These are phyloP conservation scores for Thalassiosira livingstoniorum DNA, from an alignment of 352 stramenopile species.

Conservation along the genomic window DNA sequence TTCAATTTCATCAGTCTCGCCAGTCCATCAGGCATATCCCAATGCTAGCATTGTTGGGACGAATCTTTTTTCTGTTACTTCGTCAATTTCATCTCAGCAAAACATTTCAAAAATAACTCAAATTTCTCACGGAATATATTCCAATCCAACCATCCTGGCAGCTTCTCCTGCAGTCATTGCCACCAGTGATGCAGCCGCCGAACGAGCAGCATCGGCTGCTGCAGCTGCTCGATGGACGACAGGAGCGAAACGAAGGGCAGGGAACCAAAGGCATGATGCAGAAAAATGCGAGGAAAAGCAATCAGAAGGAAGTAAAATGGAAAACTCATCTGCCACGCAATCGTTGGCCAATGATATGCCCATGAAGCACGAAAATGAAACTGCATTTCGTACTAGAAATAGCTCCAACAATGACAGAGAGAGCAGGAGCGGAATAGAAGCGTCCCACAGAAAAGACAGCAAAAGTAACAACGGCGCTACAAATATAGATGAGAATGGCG, in stretches of 20 bases:
- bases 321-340: no score
- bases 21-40: neutral
- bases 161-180: conserved; percentile 17
- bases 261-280: neutral
- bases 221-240: neutral
- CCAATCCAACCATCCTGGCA: neutral
- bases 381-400: neutral
- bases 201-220: conserved; percentile 19
- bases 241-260: neutral
- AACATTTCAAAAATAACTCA: neutral
- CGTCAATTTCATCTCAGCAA: neutral
- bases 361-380: neutral
- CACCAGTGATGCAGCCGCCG: conserved; percentile 43
- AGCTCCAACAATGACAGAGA: neutral
- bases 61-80: no score
- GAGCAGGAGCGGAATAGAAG: neutral
- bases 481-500: neutral
- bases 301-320: neutral
- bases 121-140: neutral
- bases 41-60: no score
- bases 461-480: neutral
- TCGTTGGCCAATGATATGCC: neutral
- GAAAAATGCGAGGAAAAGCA: neutral
- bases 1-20: neutral
- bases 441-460: neutral